Evolutionary conservation across 441 rosid species (phyloP), one percentile per base, ranked within the genome.

Genomic region (Mallotus japonicus): DNA sequence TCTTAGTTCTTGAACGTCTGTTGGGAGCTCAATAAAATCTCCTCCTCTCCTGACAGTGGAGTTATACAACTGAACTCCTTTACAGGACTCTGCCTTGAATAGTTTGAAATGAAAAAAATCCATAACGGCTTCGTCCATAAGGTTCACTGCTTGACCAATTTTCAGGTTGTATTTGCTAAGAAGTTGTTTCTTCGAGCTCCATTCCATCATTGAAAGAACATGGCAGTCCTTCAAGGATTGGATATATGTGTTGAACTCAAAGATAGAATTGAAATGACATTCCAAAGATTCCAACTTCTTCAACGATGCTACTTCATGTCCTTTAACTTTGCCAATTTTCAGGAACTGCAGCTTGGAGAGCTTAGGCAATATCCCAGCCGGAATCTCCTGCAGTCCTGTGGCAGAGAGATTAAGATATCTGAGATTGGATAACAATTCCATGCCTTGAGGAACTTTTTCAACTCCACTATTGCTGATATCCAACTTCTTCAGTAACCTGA

Each of bases 381-480:
- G 79, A 0, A 77, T 68, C 49, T 20, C 14, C 8, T 0, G 0
- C 2, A 73, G 32, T 1, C 5, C 0, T 0, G 12, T 2, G 2
- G 5, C 7, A 0, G 0, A 0, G 8, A 79, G 58, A 66, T 69
- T 37, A 20, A 82, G 57, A 37, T 28, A 64, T 14, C 12, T 58
- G 8, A 82, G 73, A 19, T 74, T 76, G 17, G 71, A 65, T 44
- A 79, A 40, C 15, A 14, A 47, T 64, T 63, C 71, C 4, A 82
- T 2, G 1, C 76, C 81, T 1, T 13, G 11, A 22, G 82, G 85
- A 2, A 62, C 49, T 20, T 15, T 15, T 3, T 12, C 17, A 6
- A 81, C 58, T 1, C 17, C 28, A 13, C 73, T 57, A 14, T 4
- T 0, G 24, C 2, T 19, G 13, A 78, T 74, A 53, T 76, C 73